Evolutionary conservation across 116 monocot species (phyloP), one percentile per base, ranked within the genome.

Genomic region (Phalaenopsis hybrid): DNA sequence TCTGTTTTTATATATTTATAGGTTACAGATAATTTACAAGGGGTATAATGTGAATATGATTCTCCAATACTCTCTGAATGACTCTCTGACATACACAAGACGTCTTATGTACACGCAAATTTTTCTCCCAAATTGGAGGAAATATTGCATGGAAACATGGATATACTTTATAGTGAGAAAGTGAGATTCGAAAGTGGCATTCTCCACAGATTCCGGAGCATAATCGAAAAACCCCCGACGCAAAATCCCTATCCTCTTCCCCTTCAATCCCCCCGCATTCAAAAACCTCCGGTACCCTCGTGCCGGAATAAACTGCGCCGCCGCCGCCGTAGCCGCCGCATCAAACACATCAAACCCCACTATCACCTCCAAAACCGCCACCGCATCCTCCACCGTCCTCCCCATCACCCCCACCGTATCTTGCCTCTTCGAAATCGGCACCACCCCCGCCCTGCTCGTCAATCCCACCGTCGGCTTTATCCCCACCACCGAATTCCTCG

Each of bases 391-490:
- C 8, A 96, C 92, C 1, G 91, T 90, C 59, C 92, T 63, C 15
- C 84, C 84, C 7, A 93, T 89, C 0, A 93, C 89, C 8, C 93
- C 96, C 28, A 96, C 77, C 1, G 93, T 90, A 85, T 93, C 96
- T 49, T 86, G 81, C 25, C 87, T 79, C 0, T 87, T 83, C 1
- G 91, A 87, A 70, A 96, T 80, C 20, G 91, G 93, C 20, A 96
- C 86, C 34, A 96, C 89, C 0, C 95, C 93, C 1, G 88, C 50
- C 9, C 93, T 84, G 79, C 93, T 93, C 52, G 12, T 52, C 52
- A 52, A 52, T 52, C 52, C 52, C 52, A 52, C 52, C 52, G 16
- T 52, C 52, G 52, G 93, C 63, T 89, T 96, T 69, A 93, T 89
- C 3, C 95, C 95, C 33, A 90, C 93, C 16, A 90, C 77, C 11